Percentiles rank a stretch among this genome's conserved stretches.
These are phyloP conservation scores for Osmozyma mogii DNA, from an alignment of 805 yeast genomes.

Conservation along the genomic window DNA sequence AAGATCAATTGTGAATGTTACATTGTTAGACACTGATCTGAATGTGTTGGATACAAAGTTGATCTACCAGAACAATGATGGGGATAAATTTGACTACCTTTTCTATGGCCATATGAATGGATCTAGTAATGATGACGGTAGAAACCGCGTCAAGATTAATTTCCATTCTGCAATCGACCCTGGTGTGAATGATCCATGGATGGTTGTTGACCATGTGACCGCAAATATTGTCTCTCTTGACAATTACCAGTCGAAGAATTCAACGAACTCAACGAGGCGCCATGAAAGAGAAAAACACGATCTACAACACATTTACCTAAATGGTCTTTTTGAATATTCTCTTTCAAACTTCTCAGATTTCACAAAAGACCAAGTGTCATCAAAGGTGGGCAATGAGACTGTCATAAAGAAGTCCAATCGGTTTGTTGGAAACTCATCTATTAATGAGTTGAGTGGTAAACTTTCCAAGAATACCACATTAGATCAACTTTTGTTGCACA, in stretches of 20 bases:
- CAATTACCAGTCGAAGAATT: constrained; percentile 18
- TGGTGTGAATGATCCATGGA: constrained; percentile 24
- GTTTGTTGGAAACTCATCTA: constrained; percentile 33
- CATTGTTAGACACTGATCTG: constrained; percentile 47
- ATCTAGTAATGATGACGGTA: constrained; percentile 19
- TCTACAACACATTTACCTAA: constrained; percentile 35
- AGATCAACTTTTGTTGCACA: constrained; percentile 15
- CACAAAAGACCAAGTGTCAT: constrained; percentile 19
- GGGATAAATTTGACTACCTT: constrained; percentile 72
- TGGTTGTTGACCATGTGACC: constrained; percentile 67
- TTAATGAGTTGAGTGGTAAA: constrained; percentile 27
- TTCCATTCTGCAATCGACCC: constrained; percentile 17
- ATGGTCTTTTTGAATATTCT: constrained; percentile 81
- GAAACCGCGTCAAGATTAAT: constrained; percentile 23
- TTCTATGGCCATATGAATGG: constrained; percentile 63
- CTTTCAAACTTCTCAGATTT: constrained; percentile 49
- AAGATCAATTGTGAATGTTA: constrained; percentile 75
- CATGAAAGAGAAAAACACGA: constrained; percentile 10
- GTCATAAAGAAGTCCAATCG: constrained; percentile 24
- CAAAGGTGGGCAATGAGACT: constrained; percentile 11
- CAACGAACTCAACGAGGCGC: constrained; percentile 8
- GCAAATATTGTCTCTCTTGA: constrained; percentile 44
- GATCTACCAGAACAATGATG: constrained; percentile 74
- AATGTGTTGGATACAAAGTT: constrained; percentile 32
- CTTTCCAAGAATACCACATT: constrained; percentile 28